These are phyloP conservation scores for Xylaria cubensis DNA, from an alignment of 495 filamentous ascomycete species.

Conservation along the genomic window DNA sequence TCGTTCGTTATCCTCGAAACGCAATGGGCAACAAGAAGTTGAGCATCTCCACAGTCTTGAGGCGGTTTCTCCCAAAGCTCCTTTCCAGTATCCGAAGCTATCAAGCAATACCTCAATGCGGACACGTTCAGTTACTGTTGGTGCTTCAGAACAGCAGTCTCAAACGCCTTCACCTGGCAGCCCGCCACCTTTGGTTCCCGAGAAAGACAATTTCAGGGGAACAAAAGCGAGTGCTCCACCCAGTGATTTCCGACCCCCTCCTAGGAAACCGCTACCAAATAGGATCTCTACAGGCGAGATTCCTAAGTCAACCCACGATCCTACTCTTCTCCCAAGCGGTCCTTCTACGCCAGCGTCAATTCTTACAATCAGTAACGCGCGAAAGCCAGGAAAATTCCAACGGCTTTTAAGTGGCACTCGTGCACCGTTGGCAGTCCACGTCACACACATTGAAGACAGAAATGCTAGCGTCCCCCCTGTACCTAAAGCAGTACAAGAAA, in stretches of 20 bases:
- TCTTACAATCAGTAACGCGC: slow-evolving; percentile 44
- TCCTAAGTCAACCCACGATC: background rate
- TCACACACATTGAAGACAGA: slow-evolving; percentile 40
- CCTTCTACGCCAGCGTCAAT: slow-evolving; percentile 6
- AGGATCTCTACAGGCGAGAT: background rate
- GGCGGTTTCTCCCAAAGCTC: background rate
- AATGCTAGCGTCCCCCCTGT: slow-evolving; percentile 41
- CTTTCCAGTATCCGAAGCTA: background rate
- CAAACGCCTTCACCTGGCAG: slow-evolving; percentile 1
- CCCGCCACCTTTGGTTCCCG: background rate
- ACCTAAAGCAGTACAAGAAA: slow-evolving; percentile 44
- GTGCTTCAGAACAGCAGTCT: background rate
- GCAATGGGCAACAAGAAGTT: slow-evolving; percentile 10
- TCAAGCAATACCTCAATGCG: background rate
- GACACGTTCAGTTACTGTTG: background rate
- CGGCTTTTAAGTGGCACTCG: slow-evolving; percentile 49
- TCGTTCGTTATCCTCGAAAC: slow-evolving; percentile 48
- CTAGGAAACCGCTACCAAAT: background rate
- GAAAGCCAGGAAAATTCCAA: slow-evolving; percentile 47
- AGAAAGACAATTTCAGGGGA: background rate
- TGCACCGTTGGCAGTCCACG: slow-evolving; percentile 37
- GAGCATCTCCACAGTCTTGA: background rate
- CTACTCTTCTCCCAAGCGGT: background rate
- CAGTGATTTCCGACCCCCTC: background rate
- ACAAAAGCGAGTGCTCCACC: background rate